Base-by-base conservation (phyloP, 345 rosid genomes). In the Acer yangbiense region DNA sequence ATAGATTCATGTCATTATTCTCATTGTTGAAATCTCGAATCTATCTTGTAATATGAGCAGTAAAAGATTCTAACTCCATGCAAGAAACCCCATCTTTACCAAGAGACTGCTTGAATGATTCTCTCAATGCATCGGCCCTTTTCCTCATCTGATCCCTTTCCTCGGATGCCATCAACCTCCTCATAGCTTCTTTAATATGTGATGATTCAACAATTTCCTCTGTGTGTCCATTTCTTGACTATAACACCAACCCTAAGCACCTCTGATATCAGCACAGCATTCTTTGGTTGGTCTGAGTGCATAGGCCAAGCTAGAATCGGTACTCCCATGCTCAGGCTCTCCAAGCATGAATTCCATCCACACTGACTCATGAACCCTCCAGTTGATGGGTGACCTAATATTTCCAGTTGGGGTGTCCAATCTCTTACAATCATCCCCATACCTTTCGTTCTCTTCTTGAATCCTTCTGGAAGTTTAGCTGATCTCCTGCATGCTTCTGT, bases 301-400 rank as follows among this genome's bases (percentile, higher is more conserved):
- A 64, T 52, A 6, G 83, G 76, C 83, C 76, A 80, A 11, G 66
- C 76, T 21, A 48, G 72, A 1, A 75, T 54, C 6, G 79, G 79
- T 10, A 70, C 62, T 3, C 76, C 79, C 69, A 68, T 76, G 23
- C 48, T 58, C 0, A 65, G 29, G 57, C 78, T 69, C 75, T 52
- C 71, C 48, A 68, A 7, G 32, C 71, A 68, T 1, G 82, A 80
- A 13, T 75, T 75, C 79, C 76, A 69, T 2, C 82, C 79, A 8
- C 63, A 80, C 16, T 75, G 76, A 70, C 71, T 70, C 61, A 27
- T 25, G 35, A 80, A 80, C 39, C 83, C 73, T 2, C 72, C 76
- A 1, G 48, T 65, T 0, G 76, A 50, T 0, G 23, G 23, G 23
- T 74, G 82, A 17, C 64, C 18, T 39, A 74, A 46, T n/a, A n/a